Evolutionary conservation across 352 stramenopile genomes (phyloP).

Genomic region (Phytophthora crassamura): DNA sequence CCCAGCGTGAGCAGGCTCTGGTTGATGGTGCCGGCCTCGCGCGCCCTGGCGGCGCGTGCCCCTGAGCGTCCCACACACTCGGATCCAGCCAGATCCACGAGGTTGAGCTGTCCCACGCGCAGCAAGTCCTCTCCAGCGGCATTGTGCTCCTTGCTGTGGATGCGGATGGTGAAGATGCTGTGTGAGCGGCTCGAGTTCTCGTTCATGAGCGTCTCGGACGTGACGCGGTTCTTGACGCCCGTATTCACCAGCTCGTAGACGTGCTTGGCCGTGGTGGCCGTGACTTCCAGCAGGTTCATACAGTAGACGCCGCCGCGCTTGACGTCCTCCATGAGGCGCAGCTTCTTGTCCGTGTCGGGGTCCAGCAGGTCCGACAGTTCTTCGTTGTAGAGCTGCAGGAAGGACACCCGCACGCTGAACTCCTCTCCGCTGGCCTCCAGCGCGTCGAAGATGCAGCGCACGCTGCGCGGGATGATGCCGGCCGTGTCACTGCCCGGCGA

Average conservation of each 20-base stretch:
- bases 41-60: constrained; percentile 83
- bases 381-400: constrained; percentile 99
- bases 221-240: constrained; percentile 93
- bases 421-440: constrained; percentile 91
- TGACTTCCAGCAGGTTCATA: constrained; percentile 92
- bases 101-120: constrained; percentile 94
- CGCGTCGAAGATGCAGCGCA: constrained; percentile 95
- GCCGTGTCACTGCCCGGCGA: constrained; percentile 82
- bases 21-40: constrained; percentile 97
- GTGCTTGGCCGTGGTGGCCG: constrained; percentile 75
- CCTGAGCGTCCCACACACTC: constrained; percentile 94
- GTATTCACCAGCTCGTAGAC: constrained; percentile 90
- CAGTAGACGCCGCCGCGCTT: constrained; percentile 90
- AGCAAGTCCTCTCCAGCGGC: constrained; percentile 88
- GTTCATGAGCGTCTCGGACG: constrained; percentile 95
- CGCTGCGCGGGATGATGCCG: constrained; percentile 95
- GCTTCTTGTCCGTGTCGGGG: constrained; percentile 79
- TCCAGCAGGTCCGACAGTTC: constrained; percentile 95
- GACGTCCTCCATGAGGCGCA: constrained; percentile 89
- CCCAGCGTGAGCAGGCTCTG: constrained; percentile 97
- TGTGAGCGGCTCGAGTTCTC: constrained; percentile 97
- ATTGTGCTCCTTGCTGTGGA: constrained; percentile 96
- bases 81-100: constrained; percentile 98
- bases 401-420: constrained; percentile 96
- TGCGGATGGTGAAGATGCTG: constrained; percentile 98